Base-by-base conservation (phyloP, 441 rosid genomes). In the Pelargonium citronellum region DNA sequence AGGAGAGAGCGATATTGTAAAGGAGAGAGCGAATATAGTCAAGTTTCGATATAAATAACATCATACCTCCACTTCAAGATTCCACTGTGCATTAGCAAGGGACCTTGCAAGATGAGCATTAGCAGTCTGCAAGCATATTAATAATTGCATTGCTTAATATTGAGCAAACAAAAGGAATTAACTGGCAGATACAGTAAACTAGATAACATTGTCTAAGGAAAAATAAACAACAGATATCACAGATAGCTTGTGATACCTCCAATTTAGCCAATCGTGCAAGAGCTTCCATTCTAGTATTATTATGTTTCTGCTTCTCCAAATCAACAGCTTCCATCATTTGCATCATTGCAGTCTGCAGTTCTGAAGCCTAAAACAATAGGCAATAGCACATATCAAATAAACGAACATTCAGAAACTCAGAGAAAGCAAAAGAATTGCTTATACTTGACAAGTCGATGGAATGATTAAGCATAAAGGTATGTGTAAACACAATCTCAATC, bases 301-400 rank as follows among this genome's bases (percentile, higher is more conserved):
- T 94, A 83, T 94, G 98, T 74, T 91, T 94, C 85, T 86, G 91
- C 82, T 91, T 91, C 82, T 94, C 97, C 75, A 86, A 58, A 41
- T 91, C 98, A 74, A 79, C 96, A 74, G 97, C 98, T 13, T 91
- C 91, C 89, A 94, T 86, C 30, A 89, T 91, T 83, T 91, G 95
- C 89, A 94, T 91, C 89, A 78, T 91, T 55, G 87, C 90, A 66
- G 91, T 84, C 81, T 94, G 98, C 77, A 94, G 86, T 70, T 94
- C 90, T 0, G 95, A 87, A 79, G 96, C 99, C 99, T 91, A 78
- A 73, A 15, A 20, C 41, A 76, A 73, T 46, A 53, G 78, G 69
- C 5, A 62, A 51, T 19, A 19, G 30, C 27, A 57, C 24, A 27
- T 1, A 24, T 1, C 66, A 62, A 62, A 19, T 16, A 62, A 27